Conservation (phyloP, 1,284 basidiomycete species). For the Vanrija humicola region DNA sequence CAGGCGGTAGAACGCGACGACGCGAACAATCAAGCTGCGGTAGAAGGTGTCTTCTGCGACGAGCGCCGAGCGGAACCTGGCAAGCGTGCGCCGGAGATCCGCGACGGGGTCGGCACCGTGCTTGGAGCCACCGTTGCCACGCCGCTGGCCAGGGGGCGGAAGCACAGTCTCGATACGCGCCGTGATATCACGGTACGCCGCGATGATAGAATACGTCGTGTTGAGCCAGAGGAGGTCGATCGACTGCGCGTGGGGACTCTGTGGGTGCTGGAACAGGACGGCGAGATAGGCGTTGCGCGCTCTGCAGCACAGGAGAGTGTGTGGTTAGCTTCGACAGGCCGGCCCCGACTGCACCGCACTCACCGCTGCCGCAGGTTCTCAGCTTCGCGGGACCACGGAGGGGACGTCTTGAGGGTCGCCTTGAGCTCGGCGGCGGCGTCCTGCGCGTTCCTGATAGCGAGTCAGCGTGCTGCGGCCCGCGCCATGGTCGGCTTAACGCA, state of each 20-base stretch:
- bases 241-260: conserved; percentile 70
- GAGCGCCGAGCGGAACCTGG: conserved; percentile 80
- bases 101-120: conserved; percentile 55
- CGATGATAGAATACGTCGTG: conserved; percentile 81
- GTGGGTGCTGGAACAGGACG: conserved; percentile 69
- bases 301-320: conserved; percentile 51
- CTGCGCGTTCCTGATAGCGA: conserved; percentile 16
- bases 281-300: conserved; percentile 70
- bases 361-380: conserved; percentile 80
- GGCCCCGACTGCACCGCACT: conserved; percentile 32
- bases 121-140: conserved; percentile 8
- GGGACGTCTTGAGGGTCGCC: conserved; percentile 57
- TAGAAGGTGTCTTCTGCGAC: conserved; percentile 84
- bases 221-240: conserved; percentile 87
- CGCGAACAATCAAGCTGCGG: conserved; percentile 66
- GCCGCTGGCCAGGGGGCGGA: conserved; percentile 15
- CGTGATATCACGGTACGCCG: conserved; percentile 73
- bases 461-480: neutral
- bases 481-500: neutral
- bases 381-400: conserved; percentile 76
- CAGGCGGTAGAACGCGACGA: conserved; percentile 60
- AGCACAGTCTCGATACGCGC: conserved; percentile 57
- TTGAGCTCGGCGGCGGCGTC: conserved; percentile 35
- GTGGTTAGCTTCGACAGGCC: neutral
- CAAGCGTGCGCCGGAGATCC: conserved; percentile 77